Evolutionary conservation across 352 stramenopile species (phyloP).

Genomic region (Thalassiosira livingstoniorum): DNA sequence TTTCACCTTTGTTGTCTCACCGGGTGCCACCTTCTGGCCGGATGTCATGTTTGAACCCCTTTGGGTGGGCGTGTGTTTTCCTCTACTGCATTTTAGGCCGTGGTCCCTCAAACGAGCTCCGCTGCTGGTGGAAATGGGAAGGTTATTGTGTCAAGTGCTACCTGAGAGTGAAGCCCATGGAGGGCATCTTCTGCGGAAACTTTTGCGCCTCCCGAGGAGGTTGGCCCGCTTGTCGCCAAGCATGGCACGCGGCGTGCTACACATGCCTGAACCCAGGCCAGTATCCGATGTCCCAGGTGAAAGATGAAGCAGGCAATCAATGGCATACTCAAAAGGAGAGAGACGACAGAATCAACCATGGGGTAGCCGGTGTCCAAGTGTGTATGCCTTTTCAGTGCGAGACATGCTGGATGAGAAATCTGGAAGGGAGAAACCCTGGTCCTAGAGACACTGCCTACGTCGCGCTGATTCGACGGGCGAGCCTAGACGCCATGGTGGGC

Average conservation of each 20-base stretch:
- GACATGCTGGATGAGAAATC: slow-evolving; percentile 49
- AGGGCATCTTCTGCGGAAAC: slow-evolving; percentile 63
- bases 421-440: neutral
- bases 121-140: slow-evolving; percentile 22
- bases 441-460: neutral
- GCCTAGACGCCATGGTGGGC: slow-evolving; percentile 21
- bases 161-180: slow-evolving; percentile 1
- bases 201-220: slow-evolving; percentile 29
- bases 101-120: slow-evolving; percentile 19
- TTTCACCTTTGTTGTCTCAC: slow-evolving; percentile 13
- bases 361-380: slow-evolving; percentile 26
- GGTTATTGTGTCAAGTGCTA: slow-evolving; percentile 25
- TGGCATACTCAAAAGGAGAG: slow-evolving; percentile 29
- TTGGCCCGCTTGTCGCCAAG: slow-evolving; percentile 23
- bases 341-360: slow-evolving; percentile 18
- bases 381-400: slow-evolving; percentile 64
- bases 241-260: slow-evolving; percentile 51
- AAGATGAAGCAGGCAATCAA: slow-evolving; percentile 25
- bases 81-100: slow-evolving; percentile 29
- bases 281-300: slow-evolving; percentile 27
- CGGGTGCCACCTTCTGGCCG: slow-evolving; percentile 12
- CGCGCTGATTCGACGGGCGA: neutral
- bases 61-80: slow-evolving; percentile 43
- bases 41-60: slow-evolving; percentile 42
- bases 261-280: slow-evolving; percentile 16